phyloP scores from a whole-genome alignment of 163 green algal genomes.

The Scenedesmus sp. region DNA sequence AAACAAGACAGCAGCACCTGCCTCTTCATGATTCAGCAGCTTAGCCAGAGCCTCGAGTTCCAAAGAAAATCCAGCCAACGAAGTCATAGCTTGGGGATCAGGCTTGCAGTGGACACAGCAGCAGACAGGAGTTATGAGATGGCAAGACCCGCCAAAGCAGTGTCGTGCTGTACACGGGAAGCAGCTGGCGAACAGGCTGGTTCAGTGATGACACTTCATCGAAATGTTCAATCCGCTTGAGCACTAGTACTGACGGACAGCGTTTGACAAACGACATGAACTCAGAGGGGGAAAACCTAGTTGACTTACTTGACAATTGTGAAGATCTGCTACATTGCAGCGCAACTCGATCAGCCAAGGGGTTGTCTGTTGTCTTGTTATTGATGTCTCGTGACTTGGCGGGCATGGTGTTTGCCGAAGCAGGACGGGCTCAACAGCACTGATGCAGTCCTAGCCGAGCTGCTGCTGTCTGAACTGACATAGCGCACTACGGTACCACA shows the following conservation, averaged over 20 bases:
- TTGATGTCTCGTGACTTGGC: neutral
- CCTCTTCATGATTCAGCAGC: slow-evolving; percentile 42
- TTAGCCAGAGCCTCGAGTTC: slow-evolving; percentile 61
- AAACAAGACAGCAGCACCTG: neutral
- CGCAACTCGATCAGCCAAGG: too few relatives aligned
- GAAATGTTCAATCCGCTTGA: too few relatives aligned
- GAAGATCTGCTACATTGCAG: neutral
- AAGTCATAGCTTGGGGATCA: neutral
- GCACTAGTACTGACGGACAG: too few relatives aligned
- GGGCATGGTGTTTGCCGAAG: neutral
- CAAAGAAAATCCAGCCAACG: neutral
- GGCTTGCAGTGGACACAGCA: neutral
- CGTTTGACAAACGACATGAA: too few relatives aligned
- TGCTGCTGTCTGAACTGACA: neutral
- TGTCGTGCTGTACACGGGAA: neutral
- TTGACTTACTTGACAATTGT: neutral
- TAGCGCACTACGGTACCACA: too few relatives aligned
- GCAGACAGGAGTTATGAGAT: neutral
- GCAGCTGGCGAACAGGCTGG: neutral
- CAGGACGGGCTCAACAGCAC: neutral
- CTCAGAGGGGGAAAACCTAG: neutral
- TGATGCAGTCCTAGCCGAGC: neutral
- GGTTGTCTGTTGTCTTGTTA: too few relatives aligned
- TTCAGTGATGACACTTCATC: neutral
- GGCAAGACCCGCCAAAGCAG: neutral